Base-by-base conservation (phyloP, 2,329 filamentous ascomycete species). In the Diaporthe sp. region DNA sequence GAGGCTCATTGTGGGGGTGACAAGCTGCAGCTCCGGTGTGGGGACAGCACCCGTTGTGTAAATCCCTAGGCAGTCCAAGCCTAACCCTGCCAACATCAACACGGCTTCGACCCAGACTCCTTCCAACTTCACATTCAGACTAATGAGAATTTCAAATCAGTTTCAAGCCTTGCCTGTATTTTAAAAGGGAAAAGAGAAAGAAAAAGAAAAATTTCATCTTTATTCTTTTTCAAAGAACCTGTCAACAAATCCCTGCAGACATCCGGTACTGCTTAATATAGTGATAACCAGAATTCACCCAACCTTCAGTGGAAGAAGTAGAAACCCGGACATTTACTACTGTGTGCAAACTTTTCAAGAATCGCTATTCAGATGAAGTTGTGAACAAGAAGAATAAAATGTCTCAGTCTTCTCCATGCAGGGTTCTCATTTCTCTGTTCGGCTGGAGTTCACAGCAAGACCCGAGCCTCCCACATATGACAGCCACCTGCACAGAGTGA, bases 1-100 rank as follows among this genome's bases (percentile, higher is more conserved):
- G 75, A 76, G 58, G 75, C 72, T 62, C 51, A 60, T 31, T 62
- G 67, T 57, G 57, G 67, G 62, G 73, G 67, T 58, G 62, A 70
- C 25, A 71, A 57, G 57, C 51, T 67, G 71, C 75, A 76, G 75
- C 72, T 74, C 46, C 51, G 13, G 39, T 28, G 65, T 75, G 75
- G 71, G 28, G 71, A 65, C 49, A 15, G 39, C 22, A 17, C 44
- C 37, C 34, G n/a, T 6, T 37, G 19, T 31, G n/a, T 62, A 49
- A 49, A 17, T n/a, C 28, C 42, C 31, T 22, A 53, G 31, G 17
- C 31, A 19, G 31, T 15, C 12, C 6, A 39, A 39, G 15, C 65
- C 65, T 68, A 68, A 68, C 65, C 65, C 65, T 68, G 4, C 8
- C 65, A 53, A 53, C 46, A 15, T 39, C 46, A 25, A 25, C 3